Evolutionary conservation across 176 grass and related monocot species (phyloP).

Genomic region (Triticum aestivum): DNA sequence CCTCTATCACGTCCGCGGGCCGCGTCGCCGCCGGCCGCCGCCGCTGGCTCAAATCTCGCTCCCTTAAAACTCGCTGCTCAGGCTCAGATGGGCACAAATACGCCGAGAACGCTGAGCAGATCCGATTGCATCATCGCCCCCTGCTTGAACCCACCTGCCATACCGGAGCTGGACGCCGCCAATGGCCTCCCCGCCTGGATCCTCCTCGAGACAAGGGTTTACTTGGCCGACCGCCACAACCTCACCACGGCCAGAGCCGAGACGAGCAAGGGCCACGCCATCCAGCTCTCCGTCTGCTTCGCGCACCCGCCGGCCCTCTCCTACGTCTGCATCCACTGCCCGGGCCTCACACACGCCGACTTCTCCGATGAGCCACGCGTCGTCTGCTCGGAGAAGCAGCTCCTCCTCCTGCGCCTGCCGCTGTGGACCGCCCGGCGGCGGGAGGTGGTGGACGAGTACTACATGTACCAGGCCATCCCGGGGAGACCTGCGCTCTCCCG

Average conservation of each 20-base stretch:
- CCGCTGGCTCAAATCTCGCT: no score
- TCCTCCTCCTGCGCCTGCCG: not conserved
- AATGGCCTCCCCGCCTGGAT: not conserved
- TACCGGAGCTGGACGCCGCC: no score
- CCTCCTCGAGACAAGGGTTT: not conserved
- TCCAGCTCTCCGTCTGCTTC: not conserved
- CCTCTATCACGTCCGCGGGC: no score
- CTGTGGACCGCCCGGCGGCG: not conserved
- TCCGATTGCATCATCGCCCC: not conserved
- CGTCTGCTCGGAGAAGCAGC: not conserved
- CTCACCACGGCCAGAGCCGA: not conserved
- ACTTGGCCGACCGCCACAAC: no score
- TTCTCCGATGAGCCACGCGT: not conserved
- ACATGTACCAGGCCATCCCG: not conserved
- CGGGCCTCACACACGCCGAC: not conserved
- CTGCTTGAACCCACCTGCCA: not conserved
- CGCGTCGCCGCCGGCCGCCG: no score
- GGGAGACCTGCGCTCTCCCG: not conserved
- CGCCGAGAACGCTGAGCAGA: not conserved
- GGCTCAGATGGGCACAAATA: not conserved
- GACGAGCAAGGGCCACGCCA: not conserved
- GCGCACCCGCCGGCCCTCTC: not conserved
- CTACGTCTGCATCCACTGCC: not conserved
- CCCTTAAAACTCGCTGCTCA: no score
- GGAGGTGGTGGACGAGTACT: not conserved